A percentile compares a stretch with the other conserved stretches of the same genome.
These are phyloP conservation scores for Calamus simplicifolius DNA, from an alignment of 176 grass and related monocot species.

Conservation along the genomic window DNA sequence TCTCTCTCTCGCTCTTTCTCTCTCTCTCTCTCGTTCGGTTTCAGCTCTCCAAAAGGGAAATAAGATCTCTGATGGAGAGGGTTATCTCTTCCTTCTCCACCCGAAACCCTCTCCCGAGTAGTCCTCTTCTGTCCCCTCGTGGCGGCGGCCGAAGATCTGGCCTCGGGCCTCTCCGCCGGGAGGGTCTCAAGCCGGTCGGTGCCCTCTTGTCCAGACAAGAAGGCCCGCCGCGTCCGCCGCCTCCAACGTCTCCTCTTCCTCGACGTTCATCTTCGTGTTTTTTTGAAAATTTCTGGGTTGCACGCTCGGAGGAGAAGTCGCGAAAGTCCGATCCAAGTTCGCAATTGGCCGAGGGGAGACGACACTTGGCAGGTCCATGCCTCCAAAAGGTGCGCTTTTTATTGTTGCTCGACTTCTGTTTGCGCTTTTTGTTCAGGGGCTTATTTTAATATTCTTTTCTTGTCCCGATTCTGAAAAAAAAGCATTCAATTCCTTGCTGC, in stretches of 20 bases:
- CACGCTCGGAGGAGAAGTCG: background rate
- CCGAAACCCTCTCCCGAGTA: conserved; percentile 11
- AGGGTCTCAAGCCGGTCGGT: background rate
- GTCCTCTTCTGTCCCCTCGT: conserved; percentile 10
- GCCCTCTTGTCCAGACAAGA: conserved; percentile 18
- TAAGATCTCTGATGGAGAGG: conserved; percentile 22
- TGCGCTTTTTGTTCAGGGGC: too few species aligned
- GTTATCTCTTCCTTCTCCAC: conserved; percentile 21
- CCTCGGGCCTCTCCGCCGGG: background rate
- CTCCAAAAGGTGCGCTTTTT: conserved; percentile 30
- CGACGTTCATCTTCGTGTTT: conserved; percentile 2
- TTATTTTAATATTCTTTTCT: too few species aligned
- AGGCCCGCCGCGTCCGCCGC: background rate
- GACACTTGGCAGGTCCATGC: conserved; percentile 1
- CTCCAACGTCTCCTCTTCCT: background rate
- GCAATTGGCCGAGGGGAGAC: background rate
- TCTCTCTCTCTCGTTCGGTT: too few species aligned
- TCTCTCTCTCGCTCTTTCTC: too few species aligned
- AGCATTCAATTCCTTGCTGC: background rate
- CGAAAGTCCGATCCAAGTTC: conserved; percentile 2
- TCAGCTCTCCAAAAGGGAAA: too few species aligned
- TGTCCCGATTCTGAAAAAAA: too few species aligned
- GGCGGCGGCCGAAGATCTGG: background rate
- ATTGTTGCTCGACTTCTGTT: too few species aligned
- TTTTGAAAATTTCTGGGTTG: background rate